Conservation (phyloP, 1,284 basidiomycete species). For the Phlebopus sp. region DNA sequence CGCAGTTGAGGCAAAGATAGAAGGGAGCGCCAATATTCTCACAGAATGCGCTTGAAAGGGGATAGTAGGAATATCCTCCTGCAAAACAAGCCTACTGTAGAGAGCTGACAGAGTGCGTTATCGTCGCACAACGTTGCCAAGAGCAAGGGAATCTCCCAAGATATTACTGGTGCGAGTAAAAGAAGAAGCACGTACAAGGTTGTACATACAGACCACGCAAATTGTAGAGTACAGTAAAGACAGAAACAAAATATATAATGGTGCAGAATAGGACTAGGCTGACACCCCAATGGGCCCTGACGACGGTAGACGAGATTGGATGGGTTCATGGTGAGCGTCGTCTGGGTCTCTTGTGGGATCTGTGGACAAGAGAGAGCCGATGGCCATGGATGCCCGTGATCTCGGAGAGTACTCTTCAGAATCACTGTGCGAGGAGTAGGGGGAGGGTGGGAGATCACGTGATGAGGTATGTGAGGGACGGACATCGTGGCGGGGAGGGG, state of each 20-base stretch:
- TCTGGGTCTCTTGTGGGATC: conserved; percentile 27
- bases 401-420: conserved; percentile 35
- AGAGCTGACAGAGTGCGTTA: no score
- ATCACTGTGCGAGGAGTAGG: conserved; percentile 34
- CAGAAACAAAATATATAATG: conserved; percentile 6
- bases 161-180: conserved; percentile 25
- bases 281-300: conserved; percentile 21
- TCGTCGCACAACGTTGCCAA: neutral
- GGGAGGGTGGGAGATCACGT: conserved; percentile 34
- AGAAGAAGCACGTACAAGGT: conserved; percentile 2
- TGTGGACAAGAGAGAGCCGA: conserved; percentile 32
- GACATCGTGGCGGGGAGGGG: conserved; percentile 28
- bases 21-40: conserved; percentile 23
- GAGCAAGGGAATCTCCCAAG: neutral
- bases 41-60: conserved; percentile 7
- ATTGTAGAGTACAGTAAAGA: conserved; percentile 27
- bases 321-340: conserved; percentile 21
- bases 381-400: conserved; percentile 34
- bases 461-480: conserved; percentile 26
- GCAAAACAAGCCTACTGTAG: no score
- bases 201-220: conserved; percentile 22
- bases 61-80: conserved; percentile 14
- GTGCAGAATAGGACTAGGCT: conserved; percentile 13
- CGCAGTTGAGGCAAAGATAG: conserved; percentile 16
- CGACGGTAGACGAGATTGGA: conserved; percentile 22